phyloP scores from a whole-genome alignment of 768 basidiomycete species.

The Suillus hirtellus region DNA sequence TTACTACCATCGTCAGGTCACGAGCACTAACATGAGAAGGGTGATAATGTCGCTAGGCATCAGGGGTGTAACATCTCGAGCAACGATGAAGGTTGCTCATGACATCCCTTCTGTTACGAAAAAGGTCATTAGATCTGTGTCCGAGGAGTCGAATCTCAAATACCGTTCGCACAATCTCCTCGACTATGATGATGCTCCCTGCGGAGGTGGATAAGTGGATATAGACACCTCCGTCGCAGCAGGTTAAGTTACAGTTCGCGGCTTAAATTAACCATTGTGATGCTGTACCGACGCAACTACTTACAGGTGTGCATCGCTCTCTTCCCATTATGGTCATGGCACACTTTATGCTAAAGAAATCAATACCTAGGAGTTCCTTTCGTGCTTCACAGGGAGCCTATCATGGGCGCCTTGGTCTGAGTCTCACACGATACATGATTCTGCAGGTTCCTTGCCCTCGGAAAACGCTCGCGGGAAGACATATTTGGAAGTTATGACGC shows the following conservation, averaged over 20 bases:
- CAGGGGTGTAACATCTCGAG: not conserved
- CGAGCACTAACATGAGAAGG: not conserved
- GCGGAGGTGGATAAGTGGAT: slow-evolving; percentile 1
- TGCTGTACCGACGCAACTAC: not conserved
- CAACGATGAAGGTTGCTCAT: not conserved
- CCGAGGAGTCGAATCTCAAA: not conserved
- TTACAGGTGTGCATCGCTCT: not conserved
- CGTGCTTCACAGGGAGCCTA: not conserved
- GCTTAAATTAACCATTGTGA: slow-evolving; percentile 2
- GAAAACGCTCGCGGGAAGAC: slow-evolving; percentile 6
- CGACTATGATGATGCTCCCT: not conserved
- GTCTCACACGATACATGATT: not conserved
- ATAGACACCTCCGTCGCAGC: slow-evolving; percentile 5
- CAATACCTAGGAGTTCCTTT: not conserved
- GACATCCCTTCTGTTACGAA: slow-evolving; percentile 1
- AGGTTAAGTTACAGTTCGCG: not conserved
- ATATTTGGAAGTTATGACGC: slow-evolving; percentile 1
- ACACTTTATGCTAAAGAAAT: not conserved
- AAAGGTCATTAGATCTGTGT: not conserved
- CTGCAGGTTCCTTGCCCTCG: not conserved
- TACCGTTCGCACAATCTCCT: slow-evolving; percentile 1
- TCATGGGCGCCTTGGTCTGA: not conserved
- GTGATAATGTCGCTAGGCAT: not conserved
- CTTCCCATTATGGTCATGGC: not conserved
- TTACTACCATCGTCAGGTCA: slow-evolving; percentile 1